phyloP scores from a whole-genome alignment of 78 protist species.

The Dictyostelium citrinum region DNA sequence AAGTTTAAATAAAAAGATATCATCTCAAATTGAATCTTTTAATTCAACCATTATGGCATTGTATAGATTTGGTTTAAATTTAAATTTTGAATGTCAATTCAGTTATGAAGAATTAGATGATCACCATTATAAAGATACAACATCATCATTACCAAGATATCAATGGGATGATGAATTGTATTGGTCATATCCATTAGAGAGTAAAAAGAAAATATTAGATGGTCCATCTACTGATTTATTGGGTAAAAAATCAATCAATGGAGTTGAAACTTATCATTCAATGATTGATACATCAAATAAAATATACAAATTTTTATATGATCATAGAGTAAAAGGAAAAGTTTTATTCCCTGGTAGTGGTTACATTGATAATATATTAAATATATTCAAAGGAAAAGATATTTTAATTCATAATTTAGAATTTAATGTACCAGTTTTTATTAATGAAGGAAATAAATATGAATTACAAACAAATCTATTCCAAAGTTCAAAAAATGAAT shows the following conservation, averaged over 20 bases:
- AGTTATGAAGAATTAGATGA: not conserved
- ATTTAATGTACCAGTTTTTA: slow-evolving; percentile 24
- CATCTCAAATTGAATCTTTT: not conserved
- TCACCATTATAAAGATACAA: not conserved
- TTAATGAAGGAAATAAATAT: not conserved
- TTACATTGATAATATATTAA: slow-evolving; percentile 16
- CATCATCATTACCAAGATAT: not conserved
- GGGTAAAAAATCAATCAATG: not conserved
- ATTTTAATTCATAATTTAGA: not conserved
- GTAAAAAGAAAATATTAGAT: not conserved
- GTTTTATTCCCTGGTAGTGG: slow-evolving; percentile 25
- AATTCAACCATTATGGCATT: not conserved
- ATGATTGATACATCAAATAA: not conserved
- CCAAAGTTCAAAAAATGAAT: not conserved
- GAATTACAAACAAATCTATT: not conserved
- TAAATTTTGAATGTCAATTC: not conserved
- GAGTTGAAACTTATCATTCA: not conserved
- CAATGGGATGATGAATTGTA: not conserved
- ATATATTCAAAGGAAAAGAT: not conserved
- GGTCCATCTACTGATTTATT: not conserved
- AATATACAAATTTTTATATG: slow-evolving; percentile 30
- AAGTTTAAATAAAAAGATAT: not conserved
- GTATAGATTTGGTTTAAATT: not conserved
- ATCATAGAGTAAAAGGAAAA: slow-evolving; percentile 28
- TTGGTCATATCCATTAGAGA: not conserved